phyloP scores from a whole-genome alignment of 805 yeast species.

The Spencermartinsiella europaea region DNA sequence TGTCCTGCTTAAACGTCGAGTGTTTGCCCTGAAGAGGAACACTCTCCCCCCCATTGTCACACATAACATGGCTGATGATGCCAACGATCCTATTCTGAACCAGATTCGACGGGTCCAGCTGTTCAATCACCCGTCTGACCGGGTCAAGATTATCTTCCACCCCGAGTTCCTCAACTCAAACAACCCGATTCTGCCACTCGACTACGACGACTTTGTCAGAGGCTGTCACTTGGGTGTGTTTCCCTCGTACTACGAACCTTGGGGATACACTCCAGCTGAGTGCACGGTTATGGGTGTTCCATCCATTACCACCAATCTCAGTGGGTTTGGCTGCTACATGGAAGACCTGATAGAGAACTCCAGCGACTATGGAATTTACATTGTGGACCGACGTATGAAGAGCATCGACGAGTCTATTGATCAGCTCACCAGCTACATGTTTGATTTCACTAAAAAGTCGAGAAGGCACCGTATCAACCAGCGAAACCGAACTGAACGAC shows the following conservation, averaged over 20 bases:
- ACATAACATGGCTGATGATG: constrained; percentile 92
- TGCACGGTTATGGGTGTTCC: constrained; percentile 99
- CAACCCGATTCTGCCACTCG: constrained; percentile 88
- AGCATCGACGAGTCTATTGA: constrained; percentile 89
- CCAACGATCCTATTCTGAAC: constrained; percentile 82
- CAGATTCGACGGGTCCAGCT: constrained; percentile 88
- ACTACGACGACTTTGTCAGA: constrained; percentile 95
- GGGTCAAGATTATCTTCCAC: constrained; percentile 94
- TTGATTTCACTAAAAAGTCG: constrained; percentile 78
- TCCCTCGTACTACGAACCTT: constrained; percentile 98
- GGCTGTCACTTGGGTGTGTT: constrained; percentile 98
- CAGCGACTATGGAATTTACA: constrained; percentile 92
- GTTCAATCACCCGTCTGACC: constrained; percentile 82
- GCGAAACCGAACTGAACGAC: constrained; percentile 92
- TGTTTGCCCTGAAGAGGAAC: constrained; percentile 85
- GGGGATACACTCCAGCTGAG: constrained; percentile 99
- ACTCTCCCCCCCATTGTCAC: constrained; percentile 93
- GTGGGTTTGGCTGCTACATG: constrained; percentile 98
- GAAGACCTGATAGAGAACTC: constrained; percentile 94
- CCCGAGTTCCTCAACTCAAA: constrained; percentile 94
- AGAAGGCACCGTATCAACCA: constrained; percentile 97
- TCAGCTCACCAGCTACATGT: constrained; percentile 86
- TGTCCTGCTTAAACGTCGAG: constrained; percentile 84
- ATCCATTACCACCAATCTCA: constrained; percentile 88
- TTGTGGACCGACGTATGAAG: constrained; percentile 90